Base-by-base conservation (phyloP, 2,329 filamentous ascomycete species). In the Paraphaeosphaeria minitans region DNA sequence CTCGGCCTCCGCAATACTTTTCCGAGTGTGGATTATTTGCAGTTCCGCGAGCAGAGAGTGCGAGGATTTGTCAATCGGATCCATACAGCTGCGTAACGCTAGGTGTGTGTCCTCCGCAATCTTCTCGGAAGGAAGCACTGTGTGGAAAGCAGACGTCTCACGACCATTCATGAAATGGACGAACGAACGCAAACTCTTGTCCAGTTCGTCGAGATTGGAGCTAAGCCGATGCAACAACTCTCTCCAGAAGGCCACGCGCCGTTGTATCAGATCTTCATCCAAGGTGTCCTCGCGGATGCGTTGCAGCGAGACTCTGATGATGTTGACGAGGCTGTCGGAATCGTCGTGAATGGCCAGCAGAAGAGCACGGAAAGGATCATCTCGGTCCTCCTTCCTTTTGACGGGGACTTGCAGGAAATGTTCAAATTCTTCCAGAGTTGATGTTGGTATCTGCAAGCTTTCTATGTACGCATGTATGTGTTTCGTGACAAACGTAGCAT, bases 41-140 rank as follows among this genome's bases (percentile, higher is more conserved):
- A 75, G 71, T 31, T 79, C 78, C 4, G 77, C 74, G 33, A 75
- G 75, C 5, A 80, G 54, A 4, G 73, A 69, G 24, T 58, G 64
- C 35, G 67, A 66, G 33, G 68, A 64, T 6, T 68, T 65, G 5
- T 71, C 68, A 16, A 72, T 61, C 6, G 62, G 53, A 1, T 57
- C 59, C 19, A 65, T 59, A 45, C 63, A 63, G 22, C 29, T 49
- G 10, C 55, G 57, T 19, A 60, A 27, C 41, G 41, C 19, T 3
- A 19, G 37, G 27, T 39, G 41, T 2, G 57, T 63, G 21, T 51
- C 43, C 47, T 50, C 56, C 21, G 53, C 58, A 13, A 60, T 49
- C 46, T 60, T 60, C 33, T 56, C 48, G 7, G 61, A 61, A 14
- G 52, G 50, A n/a, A 58, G 39, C 7, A 56, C 42, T 5, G 3